Evolutionary conservation across 208 protist genomes (phyloP), one percentile per base, ranked within the genome.

Genomic region (Acanthamoeba castellanii): DNA sequence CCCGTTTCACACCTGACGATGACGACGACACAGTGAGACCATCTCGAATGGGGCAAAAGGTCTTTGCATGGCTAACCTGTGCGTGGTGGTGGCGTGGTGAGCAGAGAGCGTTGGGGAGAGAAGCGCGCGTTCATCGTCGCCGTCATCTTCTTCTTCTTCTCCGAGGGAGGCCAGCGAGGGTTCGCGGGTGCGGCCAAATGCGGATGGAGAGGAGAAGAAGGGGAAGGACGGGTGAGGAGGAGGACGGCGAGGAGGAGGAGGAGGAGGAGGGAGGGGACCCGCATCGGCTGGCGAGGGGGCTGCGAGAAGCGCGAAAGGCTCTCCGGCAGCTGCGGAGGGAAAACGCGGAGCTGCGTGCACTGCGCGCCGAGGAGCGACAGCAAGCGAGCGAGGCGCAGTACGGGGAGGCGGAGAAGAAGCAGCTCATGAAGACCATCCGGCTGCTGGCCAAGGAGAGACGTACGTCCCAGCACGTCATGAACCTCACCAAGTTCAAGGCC

Each of bases 401-500:
- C 25, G 70, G 34, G 13, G 70, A 78, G 18, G 8, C 42, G n/a
- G 70, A 78, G 18, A 78, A 45, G 18, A 34, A 78, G 34, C n/a
- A 78, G 30, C 70, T 78, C n/a, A 78, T 78, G 70, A 78, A 78
- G 34, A 78, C 70, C 32, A 78, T 78, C 34, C 70, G 70, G 9
- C 70, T 78, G 18, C 34, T 78, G n/a, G 42, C 20, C 34, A 34
- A 78, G 34, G 70, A 78, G 34, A 11, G 30, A 27, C 70, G 70
- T 2, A 78, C n/a, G 8, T 78, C 70, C 70, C 70, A 78, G 34
- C 30, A 78, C 30, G 70, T 14, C 34, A 78, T 78, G 32, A 78
- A 45, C 70, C 18, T 78, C 70, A 78, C 34, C 70, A 78, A 78
- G 34, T 78, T 78, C 70, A 78, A 78, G 30, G 70, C 70, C 70